A percentile compares a stretch with the other conserved stretches of the same genome.
phyloP scores from a whole-genome alignment of 2,329 filamentous ascomycete species.

The Clarireedia sp. region DNA sequence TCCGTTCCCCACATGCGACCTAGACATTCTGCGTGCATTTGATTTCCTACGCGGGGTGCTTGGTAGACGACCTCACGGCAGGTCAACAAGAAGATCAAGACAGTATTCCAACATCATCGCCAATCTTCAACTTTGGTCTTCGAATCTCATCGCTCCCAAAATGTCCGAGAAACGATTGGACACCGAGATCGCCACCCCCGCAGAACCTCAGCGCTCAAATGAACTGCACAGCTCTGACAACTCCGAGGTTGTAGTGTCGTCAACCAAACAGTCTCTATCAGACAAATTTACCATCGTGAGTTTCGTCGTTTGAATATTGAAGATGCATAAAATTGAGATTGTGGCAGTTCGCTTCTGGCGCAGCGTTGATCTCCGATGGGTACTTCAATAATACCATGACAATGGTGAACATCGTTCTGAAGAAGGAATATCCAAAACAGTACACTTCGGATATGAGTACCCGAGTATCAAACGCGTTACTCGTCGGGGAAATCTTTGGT shows the following conservation, averaged over 20 bases:
- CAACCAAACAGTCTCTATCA: slow-evolving; percentile 23
- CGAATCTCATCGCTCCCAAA: not conserved
- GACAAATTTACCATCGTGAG: slow-evolving; percentile 26
- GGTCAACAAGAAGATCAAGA: too few relatives aligned
- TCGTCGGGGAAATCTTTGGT: slow-evolving; percentile 36
- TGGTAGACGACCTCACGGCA: too few relatives aligned
- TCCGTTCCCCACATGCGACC: too few relatives aligned
- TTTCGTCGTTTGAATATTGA: not conserved
- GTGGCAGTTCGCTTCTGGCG: slow-evolving; percentile 24
- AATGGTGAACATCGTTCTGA: slow-evolving; percentile 29
- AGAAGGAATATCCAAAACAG: slow-evolving; percentile 21
- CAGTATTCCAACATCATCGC: too few relatives aligned
- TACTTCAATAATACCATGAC: slow-evolving; percentile 32
- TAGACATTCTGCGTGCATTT: not conserved
- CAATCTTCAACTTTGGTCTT: not conserved
- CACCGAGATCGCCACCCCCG: not conserved
- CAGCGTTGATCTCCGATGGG: slow-evolving; percentile 29
- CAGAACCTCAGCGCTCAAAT: not conserved
- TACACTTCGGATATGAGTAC: slow-evolving; percentile 30
- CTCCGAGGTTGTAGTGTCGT: slow-evolving; percentile 12
- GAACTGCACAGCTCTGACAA: not conserved
- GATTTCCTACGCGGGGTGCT: not conserved
- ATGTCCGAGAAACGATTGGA: not conserved
- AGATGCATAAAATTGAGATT: not conserved
- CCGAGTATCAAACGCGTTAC: slow-evolving; percentile 33